A percentile compares a stretch with the other conserved stretches of the same genome.
Evolutionary conservation across 75 land plant species (phyloP).

Genomic region (Selaginella tamariscina): DNA sequence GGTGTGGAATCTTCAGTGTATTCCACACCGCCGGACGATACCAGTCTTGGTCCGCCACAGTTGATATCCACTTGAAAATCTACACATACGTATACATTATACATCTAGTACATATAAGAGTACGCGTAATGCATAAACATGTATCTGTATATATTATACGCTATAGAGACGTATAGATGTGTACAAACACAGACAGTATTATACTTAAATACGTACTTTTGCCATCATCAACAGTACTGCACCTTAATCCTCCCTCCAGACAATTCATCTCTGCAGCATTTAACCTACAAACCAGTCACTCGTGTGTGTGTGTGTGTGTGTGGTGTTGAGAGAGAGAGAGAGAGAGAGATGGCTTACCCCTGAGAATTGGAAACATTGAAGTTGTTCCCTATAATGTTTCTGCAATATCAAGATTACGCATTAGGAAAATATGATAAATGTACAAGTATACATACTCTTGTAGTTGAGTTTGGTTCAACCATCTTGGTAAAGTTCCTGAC

Average conservation of each 20-base stretch:
- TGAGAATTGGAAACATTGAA: conserved; percentile 3
- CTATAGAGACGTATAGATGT: not conserved
- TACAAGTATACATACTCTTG: conserved; percentile 5
- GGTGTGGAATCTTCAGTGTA: not conserved
- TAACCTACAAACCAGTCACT: not conserved
- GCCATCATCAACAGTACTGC: not conserved
- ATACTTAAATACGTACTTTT: no score
- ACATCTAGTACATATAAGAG: no score
- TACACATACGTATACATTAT: no score
- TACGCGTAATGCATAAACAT: no score
- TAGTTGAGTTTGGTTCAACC: not conserved
- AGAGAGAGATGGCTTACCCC: not conserved
- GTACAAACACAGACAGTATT: not conserved
- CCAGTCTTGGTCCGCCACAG: conserved; percentile 30
- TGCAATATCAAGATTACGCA: not conserved
- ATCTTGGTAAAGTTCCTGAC: conserved; percentile 16
- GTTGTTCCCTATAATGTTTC: conserved; percentile 9
- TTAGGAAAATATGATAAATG: not conserved
- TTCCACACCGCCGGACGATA: not conserved
- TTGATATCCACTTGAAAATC: conserved; percentile 42
- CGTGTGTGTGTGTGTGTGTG: no score
- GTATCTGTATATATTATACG: no score
- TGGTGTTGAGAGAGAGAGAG: not conserved
- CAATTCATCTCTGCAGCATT: conserved; percentile 9
- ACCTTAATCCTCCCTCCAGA: not conserved